Percentiles rank a stretch among this genome's conserved stretches.
These are phyloP conservation scores for Diaporthe vaccinii DNA, from an alignment of 2,329 filamentous ascomycete species.

Conservation along the genomic window DNA sequence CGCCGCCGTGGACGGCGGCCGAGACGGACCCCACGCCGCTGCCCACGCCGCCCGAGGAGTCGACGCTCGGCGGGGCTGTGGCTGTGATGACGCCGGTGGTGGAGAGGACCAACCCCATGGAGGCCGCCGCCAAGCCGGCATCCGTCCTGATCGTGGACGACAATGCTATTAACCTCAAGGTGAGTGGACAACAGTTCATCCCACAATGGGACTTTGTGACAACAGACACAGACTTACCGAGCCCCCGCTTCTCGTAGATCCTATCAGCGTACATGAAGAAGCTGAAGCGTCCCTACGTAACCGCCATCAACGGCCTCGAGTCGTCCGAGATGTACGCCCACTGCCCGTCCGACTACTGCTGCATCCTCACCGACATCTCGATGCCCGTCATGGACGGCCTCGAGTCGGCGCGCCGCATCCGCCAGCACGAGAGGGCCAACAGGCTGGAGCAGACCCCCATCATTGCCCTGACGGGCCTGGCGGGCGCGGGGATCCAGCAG, in stretches of 20 bases:
- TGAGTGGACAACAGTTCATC: neutral
- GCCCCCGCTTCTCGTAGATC: constrained; percentile 40
- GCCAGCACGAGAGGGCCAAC: constrained; percentile 60
- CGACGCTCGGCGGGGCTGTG: constrained; percentile 27
- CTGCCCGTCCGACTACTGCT: constrained; percentile 45
- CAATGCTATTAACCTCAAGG: constrained; percentile 55
- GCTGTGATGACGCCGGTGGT: neutral
- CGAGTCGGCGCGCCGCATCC: constrained; percentile 63
- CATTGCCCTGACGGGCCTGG: constrained; percentile 67
- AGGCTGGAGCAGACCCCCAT: constrained; percentile 58
- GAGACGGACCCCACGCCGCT: constrained; percentile 22
- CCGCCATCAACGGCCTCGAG: constrained; percentile 52
- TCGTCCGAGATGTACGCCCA: constrained; percentile 50
- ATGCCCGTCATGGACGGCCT: constrained; percentile 71
- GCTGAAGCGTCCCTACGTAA: constrained; percentile 48
- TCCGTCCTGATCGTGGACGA: constrained; percentile 56
- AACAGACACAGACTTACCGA: neutral
- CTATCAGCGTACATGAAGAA: constrained; percentile 53
- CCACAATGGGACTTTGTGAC: too few relatives aligned
- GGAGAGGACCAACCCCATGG: constrained; percentile 8
- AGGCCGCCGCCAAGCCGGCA: neutral
- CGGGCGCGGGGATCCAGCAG: constrained; percentile 62
- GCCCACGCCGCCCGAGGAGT: constrained; percentile 28
- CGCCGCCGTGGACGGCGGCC: neutral
- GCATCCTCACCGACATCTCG: constrained; percentile 63